These are phyloP conservation scores for Truncatella angustata DNA, from an alignment of 2,329 filamentous ascomycete species.

Conservation along the genomic window DNA sequence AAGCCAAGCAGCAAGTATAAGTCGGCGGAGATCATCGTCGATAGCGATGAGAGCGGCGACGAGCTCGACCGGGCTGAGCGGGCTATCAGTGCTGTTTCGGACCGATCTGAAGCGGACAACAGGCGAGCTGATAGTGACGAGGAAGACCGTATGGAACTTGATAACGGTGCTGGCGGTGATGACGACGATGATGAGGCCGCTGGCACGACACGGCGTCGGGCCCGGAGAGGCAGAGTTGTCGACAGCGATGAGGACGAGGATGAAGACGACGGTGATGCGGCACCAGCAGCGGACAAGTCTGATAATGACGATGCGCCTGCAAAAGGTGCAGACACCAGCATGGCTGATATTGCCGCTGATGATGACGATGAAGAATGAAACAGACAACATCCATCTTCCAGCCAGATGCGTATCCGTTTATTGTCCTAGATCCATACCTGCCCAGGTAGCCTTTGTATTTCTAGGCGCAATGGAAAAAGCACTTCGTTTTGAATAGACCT, in stretches of 20 bases:
- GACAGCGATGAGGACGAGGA: conserved; percentile 56
- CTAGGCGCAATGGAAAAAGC: background rate
- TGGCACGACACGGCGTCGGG: conserved; percentile 37
- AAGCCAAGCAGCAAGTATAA: conserved; percentile 65
- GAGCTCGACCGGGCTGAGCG: conserved; percentile 45
- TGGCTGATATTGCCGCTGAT: conserved; percentile 32
- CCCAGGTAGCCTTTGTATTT: background rate
- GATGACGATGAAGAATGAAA: conserved; percentile 26
- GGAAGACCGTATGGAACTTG: conserved; percentile 12
- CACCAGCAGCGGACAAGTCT: background rate
- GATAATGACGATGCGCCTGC: conserved; percentile 15
- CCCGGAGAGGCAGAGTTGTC: conserved; percentile 50
- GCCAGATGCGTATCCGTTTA: too few species aligned
- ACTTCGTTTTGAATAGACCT: too few species aligned
- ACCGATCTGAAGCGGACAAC: conserved; percentile 27
- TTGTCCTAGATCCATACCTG: too few species aligned
- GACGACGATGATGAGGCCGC: conserved; percentile 51
- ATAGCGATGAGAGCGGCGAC: conserved; percentile 58
- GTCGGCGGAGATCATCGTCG: conserved; percentile 78
- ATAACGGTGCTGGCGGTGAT: conserved; percentile 27
- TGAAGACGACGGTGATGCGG: conserved; percentile 30
- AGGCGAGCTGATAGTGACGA: conserved; percentile 22
- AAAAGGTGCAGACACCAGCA: conserved; percentile 27
- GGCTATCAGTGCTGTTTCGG: conserved; percentile 32
- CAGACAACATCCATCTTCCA: background rate